Evolutionary conservation across 129 eudicot genomes (phyloP).

Genomic region (Tagetes erecta): DNA sequence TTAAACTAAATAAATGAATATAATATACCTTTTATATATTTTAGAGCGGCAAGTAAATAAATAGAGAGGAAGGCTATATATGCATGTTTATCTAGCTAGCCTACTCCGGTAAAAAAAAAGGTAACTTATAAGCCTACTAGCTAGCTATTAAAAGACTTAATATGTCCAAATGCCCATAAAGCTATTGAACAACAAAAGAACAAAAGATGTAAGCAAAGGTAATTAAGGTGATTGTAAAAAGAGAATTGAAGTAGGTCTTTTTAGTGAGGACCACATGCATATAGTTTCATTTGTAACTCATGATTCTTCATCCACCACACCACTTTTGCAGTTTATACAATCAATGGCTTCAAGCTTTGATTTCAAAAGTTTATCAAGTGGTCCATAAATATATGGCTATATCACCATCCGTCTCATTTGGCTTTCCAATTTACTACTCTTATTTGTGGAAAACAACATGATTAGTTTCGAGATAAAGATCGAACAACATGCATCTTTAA

Average conservation of each 20-base stretch:
- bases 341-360: conserved; percentile 44
- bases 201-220: conserved; percentile 33
- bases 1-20: too few species aligned
- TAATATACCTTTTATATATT: too few species aligned
- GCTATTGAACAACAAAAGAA: conserved; percentile 41
- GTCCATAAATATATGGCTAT: conserved; percentile 40
- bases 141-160: conserved; percentile 37
- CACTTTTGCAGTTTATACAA: conserved; percentile 42
- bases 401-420: conserved; percentile 34
- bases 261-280: conserved; percentile 50
- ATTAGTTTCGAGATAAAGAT: conserved; percentile 23
- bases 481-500: conserved; percentile 23
- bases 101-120: conserved; percentile 8
- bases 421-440: conserved; percentile 30
- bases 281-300: conserved; percentile 24
- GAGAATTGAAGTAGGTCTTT: conserved; percentile 38
- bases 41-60: too few species aligned
- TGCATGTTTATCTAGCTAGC: too few species aligned
- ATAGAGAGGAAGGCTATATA: too few species aligned
- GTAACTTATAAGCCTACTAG: conserved; percentile 23
- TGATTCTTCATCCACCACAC: conserved; percentile 49
- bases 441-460: conserved; percentile 38
- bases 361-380: conserved; percentile 41
- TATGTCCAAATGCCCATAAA: conserved; percentile 44
- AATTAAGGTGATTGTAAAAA: conserved; percentile 1